phyloP scores from a whole-genome alignment of 441 rosid genomes.

The Bruguiera hainesii region DNA sequence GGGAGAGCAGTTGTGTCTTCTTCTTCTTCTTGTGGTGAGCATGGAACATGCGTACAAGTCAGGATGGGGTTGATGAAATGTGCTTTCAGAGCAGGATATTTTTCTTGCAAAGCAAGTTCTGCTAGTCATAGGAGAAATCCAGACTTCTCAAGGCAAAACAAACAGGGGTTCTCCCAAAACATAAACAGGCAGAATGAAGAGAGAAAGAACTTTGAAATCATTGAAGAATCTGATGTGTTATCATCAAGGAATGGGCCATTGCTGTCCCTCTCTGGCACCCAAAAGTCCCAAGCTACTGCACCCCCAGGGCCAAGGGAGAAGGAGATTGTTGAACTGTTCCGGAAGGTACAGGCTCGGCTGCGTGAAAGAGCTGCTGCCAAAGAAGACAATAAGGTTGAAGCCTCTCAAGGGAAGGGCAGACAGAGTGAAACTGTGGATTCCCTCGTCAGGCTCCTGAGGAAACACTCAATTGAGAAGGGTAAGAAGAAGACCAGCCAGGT shows the following conservation, averaged over 20 bases:
- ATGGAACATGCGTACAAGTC: conserved; percentile 26
- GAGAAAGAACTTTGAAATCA: conserved; percentile 40
- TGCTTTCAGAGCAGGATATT: conserved; percentile 29
- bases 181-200: conserved; percentile 52
- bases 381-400: conserved; percentile 49
- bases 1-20: conserved; percentile 39
- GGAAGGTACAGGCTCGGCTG: conserved; percentile 76
- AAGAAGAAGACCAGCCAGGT: conserved; percentile 36
- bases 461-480: conserved; percentile 63
- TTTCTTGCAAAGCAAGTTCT: conserved; percentile 58
- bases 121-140: conserved; percentile 61
- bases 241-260: conserved; percentile 55
- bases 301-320: conserved; percentile 64
- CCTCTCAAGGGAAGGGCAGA: conserved; percentile 46
- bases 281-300: conserved; percentile 62
- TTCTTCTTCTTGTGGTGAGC: conserved; percentile 27
- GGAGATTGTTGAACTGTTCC: conserved; percentile 76
- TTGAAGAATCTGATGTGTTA: conserved; percentile 50
- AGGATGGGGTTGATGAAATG: conserved; percentile 35
- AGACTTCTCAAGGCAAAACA: conserved; percentile 54
- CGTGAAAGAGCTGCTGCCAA: conserved; percentile 62
- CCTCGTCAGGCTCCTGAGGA: conserved; percentile 66
- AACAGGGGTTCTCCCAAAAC: conserved; percentile 49
- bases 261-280: conserved; percentile 45
- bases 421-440: conserved; percentile 62